Evolutionary conservation across 2,329 filamentous ascomycete species (phyloP).

Genomic region (Diaporthe sp.): DNA sequence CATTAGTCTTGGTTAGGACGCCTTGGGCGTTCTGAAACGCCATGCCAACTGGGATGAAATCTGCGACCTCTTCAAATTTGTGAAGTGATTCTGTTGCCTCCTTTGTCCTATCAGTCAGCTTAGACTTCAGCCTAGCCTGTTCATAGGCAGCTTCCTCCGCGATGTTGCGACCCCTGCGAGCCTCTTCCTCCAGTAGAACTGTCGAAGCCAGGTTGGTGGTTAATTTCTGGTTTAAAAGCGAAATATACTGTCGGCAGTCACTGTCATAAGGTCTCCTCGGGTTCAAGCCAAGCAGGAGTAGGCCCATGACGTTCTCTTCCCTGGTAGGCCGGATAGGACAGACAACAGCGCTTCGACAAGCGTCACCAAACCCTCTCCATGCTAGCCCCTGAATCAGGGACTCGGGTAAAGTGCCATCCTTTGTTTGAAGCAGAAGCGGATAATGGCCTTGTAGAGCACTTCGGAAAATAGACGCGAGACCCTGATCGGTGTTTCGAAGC

Average conservation of each 20-base stretch:
- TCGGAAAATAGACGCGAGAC: conserved; percentile 56
- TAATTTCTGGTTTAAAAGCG: conserved; percentile 66
- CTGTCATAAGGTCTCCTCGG: conserved; percentile 80
- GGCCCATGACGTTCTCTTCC: conserved; percentile 74
- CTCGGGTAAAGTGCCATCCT: conserved; percentile 68
- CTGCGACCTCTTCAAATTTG: conserved; percentile 78
- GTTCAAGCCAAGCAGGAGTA: conserved; percentile 79
- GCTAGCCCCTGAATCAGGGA: conserved; percentile 70
- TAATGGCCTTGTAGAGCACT: conserved; percentile 54
- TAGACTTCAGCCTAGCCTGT: conserved; percentile 74
- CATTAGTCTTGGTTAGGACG: conserved; percentile 78
- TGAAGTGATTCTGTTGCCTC: conserved; percentile 69
- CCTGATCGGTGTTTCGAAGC: conserved; percentile 53
- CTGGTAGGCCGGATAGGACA: conserved; percentile 78
- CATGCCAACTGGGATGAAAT: conserved; percentile 81
- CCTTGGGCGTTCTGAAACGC: conserved; percentile 77
- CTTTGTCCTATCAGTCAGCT: conserved; percentile 69
- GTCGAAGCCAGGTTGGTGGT: conserved; percentile 79
- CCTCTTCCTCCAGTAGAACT: conserved; percentile 79
- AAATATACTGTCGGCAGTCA: conserved; percentile 78
- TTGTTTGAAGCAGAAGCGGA: conserved; percentile 57
- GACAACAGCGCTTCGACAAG: conserved; percentile 75
- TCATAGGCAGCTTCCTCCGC: conserved; percentile 77
- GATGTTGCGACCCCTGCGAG: conserved; percentile 67
- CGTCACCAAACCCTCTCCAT: conserved; percentile 75